Evolutionary conservation across 345 rosid species (phyloP).

Genomic region (Lagerstroemia speciosa): DNA sequence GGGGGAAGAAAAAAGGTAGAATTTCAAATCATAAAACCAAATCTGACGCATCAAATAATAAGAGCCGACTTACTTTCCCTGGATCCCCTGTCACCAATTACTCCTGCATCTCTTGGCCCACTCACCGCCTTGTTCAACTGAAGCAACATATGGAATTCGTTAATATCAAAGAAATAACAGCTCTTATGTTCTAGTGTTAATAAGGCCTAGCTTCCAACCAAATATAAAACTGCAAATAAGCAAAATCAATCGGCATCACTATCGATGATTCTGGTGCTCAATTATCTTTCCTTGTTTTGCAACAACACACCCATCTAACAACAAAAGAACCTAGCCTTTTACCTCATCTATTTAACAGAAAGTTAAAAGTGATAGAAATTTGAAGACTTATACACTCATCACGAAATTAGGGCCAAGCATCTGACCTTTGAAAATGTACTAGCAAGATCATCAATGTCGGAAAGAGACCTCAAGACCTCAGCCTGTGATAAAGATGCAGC

Average conservation of each 20-base stretch:
- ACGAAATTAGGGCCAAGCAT: neutral
- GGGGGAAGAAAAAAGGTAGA: no score
- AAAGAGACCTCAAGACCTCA: slow-evolving; percentile 44
- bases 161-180: neutral
- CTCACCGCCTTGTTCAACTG: slow-evolving; percentile 70
- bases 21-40: neutral
- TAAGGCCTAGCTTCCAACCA: neutral
- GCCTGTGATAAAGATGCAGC: slow-evolving; percentile 32
- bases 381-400: neutral
- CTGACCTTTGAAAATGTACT: slow-evolving; percentile 84
- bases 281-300: neutral
- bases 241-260: neutral
- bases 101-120: slow-evolving; percentile 46
- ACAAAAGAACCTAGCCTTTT: neutral
- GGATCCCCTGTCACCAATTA: slow-evolving; percentile 56
- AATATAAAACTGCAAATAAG: neutral
- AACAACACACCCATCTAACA: neutral
- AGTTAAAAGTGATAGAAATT: neutral
- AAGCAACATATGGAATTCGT: slow-evolving; percentile 14
- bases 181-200: neutral
- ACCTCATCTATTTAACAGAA: neutral
- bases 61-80: slow-evolving; percentile 62
- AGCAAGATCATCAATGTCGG: slow-evolving; percentile 78
- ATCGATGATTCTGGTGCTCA: neutral
- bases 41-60: neutral